A percentile compares a stretch with the other conserved stretches of the same genome.
These are phyloP conservation scores for Xylaria palmicola DNA, from an alignment of 495 filamentous ascomycete species.

Conservation along the genomic window DNA sequence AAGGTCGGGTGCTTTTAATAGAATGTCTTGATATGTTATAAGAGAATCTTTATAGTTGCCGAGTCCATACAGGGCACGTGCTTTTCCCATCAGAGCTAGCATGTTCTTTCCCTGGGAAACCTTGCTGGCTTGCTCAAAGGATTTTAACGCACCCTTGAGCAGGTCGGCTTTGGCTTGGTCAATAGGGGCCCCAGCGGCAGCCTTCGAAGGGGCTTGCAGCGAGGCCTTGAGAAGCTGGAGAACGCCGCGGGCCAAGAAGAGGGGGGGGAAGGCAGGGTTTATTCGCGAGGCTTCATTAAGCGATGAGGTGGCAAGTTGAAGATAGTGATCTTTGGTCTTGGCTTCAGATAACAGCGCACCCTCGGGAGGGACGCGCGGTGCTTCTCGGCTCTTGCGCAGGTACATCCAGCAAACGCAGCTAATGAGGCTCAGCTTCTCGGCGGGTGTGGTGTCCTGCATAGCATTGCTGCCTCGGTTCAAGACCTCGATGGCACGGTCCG, in stretches of 20 bases:
- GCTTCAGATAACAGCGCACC: constrained; percentile 61
- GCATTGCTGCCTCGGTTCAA: constrained; percentile 77
- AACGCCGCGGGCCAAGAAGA: constrained; percentile 89
- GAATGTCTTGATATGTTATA: constrained; percentile 78
- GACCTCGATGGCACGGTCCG: constrained; percentile 93
- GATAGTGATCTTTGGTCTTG: constrained; percentile 87
- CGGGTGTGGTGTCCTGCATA: constrained; percentile 65
- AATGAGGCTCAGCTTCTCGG: constrained; percentile 83
- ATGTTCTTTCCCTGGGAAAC: constrained; percentile 81
- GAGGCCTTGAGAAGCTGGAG: constrained; percentile 85
- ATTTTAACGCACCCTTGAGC: constrained; percentile 78
- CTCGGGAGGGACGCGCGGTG: constrained; percentile 72
- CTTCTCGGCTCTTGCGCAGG: constrained; percentile 85
- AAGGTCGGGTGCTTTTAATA: constrained; percentile 79
- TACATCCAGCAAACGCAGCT: constrained; percentile 90
- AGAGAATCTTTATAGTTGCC: constrained; percentile 80
- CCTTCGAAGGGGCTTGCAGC: constrained; percentile 70
- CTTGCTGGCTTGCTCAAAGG: constrained; percentile 88
- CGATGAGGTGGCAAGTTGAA: constrained; percentile 83
- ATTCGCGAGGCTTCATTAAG: constrained; percentile 93
- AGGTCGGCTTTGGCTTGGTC: constrained; percentile 78
- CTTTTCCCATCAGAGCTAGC: constrained; percentile 84
- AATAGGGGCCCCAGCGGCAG: constrained; percentile 55
- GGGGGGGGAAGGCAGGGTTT: constrained; percentile 83
- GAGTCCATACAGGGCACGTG: constrained; percentile 78